Evolutionary conservation across 208 protist genomes (phyloP).

Genomic region (Herpetomonas tarakana): DNA sequence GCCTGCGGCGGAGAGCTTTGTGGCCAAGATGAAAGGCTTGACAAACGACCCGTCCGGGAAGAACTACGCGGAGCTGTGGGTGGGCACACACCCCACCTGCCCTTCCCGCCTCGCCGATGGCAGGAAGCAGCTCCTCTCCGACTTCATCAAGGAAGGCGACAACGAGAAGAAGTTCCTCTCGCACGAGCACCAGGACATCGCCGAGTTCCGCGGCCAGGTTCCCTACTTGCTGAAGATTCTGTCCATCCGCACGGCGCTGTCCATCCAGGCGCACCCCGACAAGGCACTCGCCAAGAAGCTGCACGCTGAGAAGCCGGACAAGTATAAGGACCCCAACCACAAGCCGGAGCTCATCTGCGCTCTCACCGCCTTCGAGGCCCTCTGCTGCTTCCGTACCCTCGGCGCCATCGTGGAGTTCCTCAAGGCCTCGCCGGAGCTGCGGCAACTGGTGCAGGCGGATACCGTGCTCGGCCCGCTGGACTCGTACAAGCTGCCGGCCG

Average conservation of each 20-base stretch:
- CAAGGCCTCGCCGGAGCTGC: constrained; percentile 45
- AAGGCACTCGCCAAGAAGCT: constrained; percentile 92
- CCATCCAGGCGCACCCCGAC: constrained; percentile 98
- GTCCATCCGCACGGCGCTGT: constrained; percentile 95
- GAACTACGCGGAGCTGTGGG: constrained; percentile 96
- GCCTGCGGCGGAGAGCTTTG: constrained; percentile 67
- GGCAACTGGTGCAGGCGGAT: constrained; percentile 28
- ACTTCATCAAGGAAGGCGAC: constrained; percentile 43
- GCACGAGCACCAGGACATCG: constrained; percentile 29
- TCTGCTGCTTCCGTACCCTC: constrained; percentile 95
- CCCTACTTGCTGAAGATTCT: constrained; percentile 98
- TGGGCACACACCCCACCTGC: constrained; percentile 95
- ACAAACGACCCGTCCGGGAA: constrained; percentile 42
- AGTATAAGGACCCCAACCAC: constrained; percentile 98
- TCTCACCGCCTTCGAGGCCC: constrained; percentile 92
- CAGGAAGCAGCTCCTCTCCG: constrained; percentile 43
- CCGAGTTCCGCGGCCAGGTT: constrained; percentile 65
- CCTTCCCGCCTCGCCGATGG: constrained; percentile 58
- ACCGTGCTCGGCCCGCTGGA: constrained; percentile 26
- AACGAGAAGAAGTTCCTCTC: constrained; percentile 56
- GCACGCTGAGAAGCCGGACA: constrained; percentile 80
- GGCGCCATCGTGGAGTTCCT: constrained; percentile 81
- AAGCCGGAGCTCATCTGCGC: constrained; percentile 97
- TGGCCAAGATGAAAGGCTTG: constrained; percentile 74
- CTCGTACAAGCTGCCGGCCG: constrained; percentile 10